Evolutionary conservation across 2,329 filamentous ascomycete genomes (phyloP), one percentile per base, ranked within the genome.

Genomic region (Venturia carpophila): DNA sequence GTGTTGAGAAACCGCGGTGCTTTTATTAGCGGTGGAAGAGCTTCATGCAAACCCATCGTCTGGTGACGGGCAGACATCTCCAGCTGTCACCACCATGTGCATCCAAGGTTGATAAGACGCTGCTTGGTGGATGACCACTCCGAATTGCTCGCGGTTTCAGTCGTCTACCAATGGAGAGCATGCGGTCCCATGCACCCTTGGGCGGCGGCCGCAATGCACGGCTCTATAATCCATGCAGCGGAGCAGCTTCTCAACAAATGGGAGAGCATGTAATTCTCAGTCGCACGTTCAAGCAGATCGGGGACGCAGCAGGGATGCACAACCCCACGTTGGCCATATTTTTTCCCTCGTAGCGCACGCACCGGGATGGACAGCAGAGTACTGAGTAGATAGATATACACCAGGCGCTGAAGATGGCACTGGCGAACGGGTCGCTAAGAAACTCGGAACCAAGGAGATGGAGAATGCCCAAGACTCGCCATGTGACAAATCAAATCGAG

Each of bases 241-340:
- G 24, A 58, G 30, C 9, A n/a, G 15, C 52, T 11, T 19, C 37
- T 5, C 52, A 21, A 19, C 52, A 17, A 58, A 58, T 58, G 11
- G 52, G 52, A 58, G 52, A 21, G 52, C 27, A 34, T 19, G 52
- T 58, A 58, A 58, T 58, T 58, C 52, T 58, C 27, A 58, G 15
- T 58, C 13, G 52, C 52, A 58, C 52, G 47, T 58, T 34, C 37
- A 58, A 15, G 52, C 27, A 58, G 52, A 58, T 58, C 52, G 52
- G 37, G 52, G 9, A 58, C 37, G 52, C 52, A 58, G 52, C 52
- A 58, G 52, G 30, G 27, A 58, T 58, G 52, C 52, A 37, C 24
- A 52, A 52, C 47, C 47, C 47, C 47, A 52, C 47, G 47, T 58
- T 58, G 30, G 4, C 52, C 30, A 58, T 34, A 11, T 27, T 52